Conservation (phyloP, 768 basidiomycete species). For the Lactarius hengduanensis region DNA sequence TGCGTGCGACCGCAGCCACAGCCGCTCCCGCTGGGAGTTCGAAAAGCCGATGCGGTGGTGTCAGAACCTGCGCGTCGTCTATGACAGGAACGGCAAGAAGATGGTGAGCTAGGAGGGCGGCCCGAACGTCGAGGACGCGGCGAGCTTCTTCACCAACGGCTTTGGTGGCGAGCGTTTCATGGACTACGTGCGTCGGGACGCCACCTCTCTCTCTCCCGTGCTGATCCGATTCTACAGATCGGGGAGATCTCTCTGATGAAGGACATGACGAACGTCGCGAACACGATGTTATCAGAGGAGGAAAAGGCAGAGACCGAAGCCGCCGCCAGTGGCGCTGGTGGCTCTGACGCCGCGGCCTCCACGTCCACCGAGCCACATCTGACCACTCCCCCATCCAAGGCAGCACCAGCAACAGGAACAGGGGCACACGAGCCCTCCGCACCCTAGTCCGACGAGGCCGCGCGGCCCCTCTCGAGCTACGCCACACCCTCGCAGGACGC, state of each 20-base stretch:
- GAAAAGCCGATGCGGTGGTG: slow-evolving; percentile 1
- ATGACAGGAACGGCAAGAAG: slow-evolving; percentile 93
- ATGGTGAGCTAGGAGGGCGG: slow-evolving; percentile 85
- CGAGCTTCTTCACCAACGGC: slow-evolving; percentile 91
- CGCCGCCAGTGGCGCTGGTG: slow-evolving; percentile 28
- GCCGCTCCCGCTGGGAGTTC: background rate
- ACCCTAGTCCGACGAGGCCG: slow-evolving; percentile 7
- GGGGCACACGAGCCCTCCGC: background rate
- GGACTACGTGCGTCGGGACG: slow-evolving; percentile 66
- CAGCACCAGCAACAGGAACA: background rate
- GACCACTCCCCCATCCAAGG: background rate
- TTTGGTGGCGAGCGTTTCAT: slow-evolving; percentile 93
- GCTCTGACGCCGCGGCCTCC: slow-evolving; percentile 29
- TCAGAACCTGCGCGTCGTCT: slow-evolving; percentile 83
- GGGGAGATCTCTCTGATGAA: slow-evolving; percentile 97
- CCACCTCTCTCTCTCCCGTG: slow-evolving; percentile 11
- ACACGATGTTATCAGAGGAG: slow-evolving; percentile 89
- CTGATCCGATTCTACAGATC: slow-evolving; percentile 52
- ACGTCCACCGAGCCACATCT: slow-evolving; percentile 1
- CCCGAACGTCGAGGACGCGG: slow-evolving; percentile 83
- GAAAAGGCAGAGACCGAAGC: slow-evolving; percentile 68
- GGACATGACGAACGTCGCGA: slow-evolving; percentile 82
- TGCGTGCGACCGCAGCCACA: slow-evolving; percentile 32
- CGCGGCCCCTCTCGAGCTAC: background rate
- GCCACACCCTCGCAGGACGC: background rate